phyloP scores from a whole-genome alignment of 192 early-diverging fungal species.

The Anaeromyces robustus region DNA sequence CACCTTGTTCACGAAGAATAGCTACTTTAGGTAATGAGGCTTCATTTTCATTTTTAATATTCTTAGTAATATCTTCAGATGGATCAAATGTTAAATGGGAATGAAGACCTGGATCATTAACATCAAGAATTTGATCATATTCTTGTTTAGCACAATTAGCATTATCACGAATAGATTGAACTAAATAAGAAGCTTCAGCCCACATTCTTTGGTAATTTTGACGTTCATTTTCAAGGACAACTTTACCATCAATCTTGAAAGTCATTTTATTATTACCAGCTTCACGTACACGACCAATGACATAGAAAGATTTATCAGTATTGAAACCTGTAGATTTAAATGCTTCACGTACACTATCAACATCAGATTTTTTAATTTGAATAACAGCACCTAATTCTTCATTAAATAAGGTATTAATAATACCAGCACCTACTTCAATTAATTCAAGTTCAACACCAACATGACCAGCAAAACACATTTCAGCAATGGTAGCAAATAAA shows the following conservation, averaged over 20 bases:
- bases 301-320: conserved; percentile 28
- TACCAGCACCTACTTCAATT: conserved; percentile 20
- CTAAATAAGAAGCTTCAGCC: conserved; percentile 79
- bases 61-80: conserved; percentile 14
- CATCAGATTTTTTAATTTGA: conserved; percentile 50
- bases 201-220: conserved; percentile 63
- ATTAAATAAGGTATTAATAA: conserved; percentile 60
- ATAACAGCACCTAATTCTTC: conserved; percentile 97
- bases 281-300: conserved; percentile 36
- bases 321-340: conserved; percentile 39
- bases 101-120: conserved; percentile 60
- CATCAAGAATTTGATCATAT: conserved; percentile 51
- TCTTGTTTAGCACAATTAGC: conserved; percentile 72
- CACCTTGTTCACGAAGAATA: conserved; percentile 93
- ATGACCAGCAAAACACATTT: conserved; percentile 96
- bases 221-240: conserved; percentile 40
- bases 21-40: conserved; percentile 84
- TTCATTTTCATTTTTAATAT: conserved; percentile 14
- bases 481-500: conserved; percentile 72
- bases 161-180: conserved; percentile 85
- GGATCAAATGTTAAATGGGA: conserved; percentile 69
- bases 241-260: conserved; percentile 20
- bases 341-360: conserved; percentile 30
- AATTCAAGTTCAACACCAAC: conserved; percentile 62
- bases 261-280: conserved; percentile 28